phyloP scores from a whole-genome alignment of 495 filamentous ascomycete species.

The Penicillium soppii region DNA sequence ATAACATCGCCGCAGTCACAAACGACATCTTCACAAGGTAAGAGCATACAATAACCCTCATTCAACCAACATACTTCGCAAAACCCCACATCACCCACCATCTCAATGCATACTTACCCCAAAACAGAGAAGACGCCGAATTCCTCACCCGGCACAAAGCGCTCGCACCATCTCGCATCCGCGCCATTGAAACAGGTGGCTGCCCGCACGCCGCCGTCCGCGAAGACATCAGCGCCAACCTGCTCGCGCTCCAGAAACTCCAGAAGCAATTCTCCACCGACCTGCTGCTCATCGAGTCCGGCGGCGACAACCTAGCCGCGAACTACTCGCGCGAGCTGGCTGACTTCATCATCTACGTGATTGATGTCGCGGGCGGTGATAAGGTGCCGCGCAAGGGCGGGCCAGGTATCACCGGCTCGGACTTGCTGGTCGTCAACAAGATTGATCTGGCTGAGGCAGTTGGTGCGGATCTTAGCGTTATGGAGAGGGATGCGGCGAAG shows the following conservation, averaged over 20 bases:
- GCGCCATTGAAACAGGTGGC: conserved; percentile 95
- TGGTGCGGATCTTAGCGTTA: conserved; percentile 86
- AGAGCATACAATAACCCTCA: not conserved
- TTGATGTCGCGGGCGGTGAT: conserved; percentile 95
- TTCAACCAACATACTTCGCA: not conserved
- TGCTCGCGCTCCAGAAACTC: conserved; percentile 84
- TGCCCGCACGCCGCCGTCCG: conserved; percentile 97
- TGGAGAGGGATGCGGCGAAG: conserved; percentile 92
- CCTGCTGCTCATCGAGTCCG: conserved; percentile 87
- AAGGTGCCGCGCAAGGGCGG: conserved; percentile 96
- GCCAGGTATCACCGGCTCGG: conserved; percentile 92
- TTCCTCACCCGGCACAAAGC: conserved; percentile 87
- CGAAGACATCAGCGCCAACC: conserved; percentile 93
- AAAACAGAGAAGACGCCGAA: conserved; percentile 82
- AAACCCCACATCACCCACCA: not conserved
- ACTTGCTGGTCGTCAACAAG: conserved; percentile 93
- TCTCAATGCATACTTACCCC: not conserved
- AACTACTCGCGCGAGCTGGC: conserved; percentile 94
- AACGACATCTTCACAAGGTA: conserved; percentile 97
- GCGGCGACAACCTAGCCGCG: conserved; percentile 94
- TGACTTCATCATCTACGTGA: conserved; percentile 97
- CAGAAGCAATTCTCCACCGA: conserved; percentile 72
- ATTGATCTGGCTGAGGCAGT: conserved; percentile 89
- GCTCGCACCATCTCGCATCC: conserved; percentile 77
- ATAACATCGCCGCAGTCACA: conserved; percentile 91